phyloP scores from a whole-genome alignment of 1,139 yeast species.

The Pneumocystis sp. region DNA sequence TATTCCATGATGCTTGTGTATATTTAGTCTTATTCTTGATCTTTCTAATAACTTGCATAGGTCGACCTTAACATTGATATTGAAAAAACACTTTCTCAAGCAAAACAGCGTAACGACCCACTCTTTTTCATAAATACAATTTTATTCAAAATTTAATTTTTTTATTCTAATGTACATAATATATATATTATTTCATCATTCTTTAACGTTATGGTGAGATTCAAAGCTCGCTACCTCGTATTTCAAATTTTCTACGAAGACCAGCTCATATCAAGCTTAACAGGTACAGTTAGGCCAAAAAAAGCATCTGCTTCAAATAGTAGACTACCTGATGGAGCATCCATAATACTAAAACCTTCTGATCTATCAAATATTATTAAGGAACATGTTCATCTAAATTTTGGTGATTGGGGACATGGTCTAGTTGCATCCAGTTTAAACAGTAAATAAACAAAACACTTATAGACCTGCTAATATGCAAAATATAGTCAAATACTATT shows the following conservation, averaged over 20 bases:
- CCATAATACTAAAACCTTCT: neutral
- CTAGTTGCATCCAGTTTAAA: neutral
- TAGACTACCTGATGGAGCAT: neutral
- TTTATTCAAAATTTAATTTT: neutral
- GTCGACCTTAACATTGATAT: neutral
- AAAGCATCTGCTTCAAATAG: neutral
- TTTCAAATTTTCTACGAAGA: neutral
- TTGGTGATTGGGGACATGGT: conserved; percentile 1
- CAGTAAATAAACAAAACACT: neutral
- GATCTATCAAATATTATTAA: neutral
- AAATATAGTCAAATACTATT: conserved; percentile 54
- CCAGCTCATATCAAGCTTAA: neutral
- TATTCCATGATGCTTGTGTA: neutral
- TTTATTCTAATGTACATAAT: neutral
- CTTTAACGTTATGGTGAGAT: neutral
- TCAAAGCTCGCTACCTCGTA: neutral
- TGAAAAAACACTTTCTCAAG: neutral
- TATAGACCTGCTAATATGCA: neutral
- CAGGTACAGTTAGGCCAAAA: neutral
- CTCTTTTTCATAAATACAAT: neutral
- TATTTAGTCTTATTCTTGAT: neutral
- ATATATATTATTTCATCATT: neutral
- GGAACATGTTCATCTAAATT: neutral
- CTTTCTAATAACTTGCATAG: neutral
- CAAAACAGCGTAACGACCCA: neutral